These are phyloP conservation scores for Tilletia setariae DNA, from an alignment of 1,284 basidiomycete species.

Conservation along the genomic window DNA sequence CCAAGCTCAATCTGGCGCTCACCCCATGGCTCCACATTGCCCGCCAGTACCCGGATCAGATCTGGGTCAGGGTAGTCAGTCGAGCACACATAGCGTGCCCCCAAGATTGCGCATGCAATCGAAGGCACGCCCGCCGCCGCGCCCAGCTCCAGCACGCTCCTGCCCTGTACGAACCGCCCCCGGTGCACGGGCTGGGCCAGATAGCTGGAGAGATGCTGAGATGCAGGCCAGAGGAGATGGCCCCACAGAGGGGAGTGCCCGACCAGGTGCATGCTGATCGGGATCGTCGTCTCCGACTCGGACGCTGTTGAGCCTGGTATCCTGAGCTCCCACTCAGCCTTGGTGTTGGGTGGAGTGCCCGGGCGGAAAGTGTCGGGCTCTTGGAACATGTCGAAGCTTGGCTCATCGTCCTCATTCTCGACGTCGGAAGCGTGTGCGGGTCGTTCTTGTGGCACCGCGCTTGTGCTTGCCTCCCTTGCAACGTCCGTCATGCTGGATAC, in stretches of 20 bases:
- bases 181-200: conserved; percentile 55
- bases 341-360: conserved; percentile 40
- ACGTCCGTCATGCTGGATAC: neutral
- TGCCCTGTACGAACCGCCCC: conserved; percentile 54
- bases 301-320: neutral
- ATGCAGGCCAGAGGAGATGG: conserved; percentile 70
- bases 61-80: conserved; percentile 86
- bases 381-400: conserved; percentile 40
- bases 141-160: conserved; percentile 77
- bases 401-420: conserved; percentile 19
- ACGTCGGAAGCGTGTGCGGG: neutral
- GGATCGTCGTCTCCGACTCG: neutral
- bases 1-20: neutral
- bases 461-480: neutral
- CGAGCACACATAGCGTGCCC: conserved; percentile 64
- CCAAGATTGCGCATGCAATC: conserved; percentile 62
- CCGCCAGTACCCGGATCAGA: conserved; percentile 73
- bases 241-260: conserved; percentile 88
- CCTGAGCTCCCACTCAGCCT: neutral
- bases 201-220: conserved; percentile 54
- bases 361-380: conserved; percentile 50
- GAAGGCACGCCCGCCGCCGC: conserved; percentile 87
- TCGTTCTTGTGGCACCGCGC: neutral
- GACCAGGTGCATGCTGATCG: conserved; percentile 69
- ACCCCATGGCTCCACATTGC: conserved; percentile 61